These are phyloP conservation scores for Torrubiella hemipterigena DNA, from an alignment of 2,329 filamentous ascomycete species.

Conservation along the genomic window DNA sequence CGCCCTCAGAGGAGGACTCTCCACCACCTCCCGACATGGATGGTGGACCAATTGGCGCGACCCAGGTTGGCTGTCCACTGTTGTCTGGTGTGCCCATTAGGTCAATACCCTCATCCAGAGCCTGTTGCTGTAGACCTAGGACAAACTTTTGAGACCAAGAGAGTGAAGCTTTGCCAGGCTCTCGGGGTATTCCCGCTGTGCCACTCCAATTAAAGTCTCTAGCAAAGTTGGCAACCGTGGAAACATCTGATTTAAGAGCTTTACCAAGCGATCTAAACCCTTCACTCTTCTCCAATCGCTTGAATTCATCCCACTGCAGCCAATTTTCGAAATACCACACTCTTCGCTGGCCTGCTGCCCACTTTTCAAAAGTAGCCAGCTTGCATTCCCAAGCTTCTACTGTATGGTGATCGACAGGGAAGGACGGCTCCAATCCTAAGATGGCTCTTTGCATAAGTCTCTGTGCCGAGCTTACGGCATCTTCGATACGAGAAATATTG, in stretches of 20 bases:
- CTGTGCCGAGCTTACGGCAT: constrained; percentile 2
- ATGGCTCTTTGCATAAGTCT: constrained; percentile 2
- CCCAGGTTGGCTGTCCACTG: constrained; percentile 3
- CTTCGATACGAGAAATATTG: constrained; percentile 2
- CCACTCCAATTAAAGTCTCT: constrained; percentile 3
- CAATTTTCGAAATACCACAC: constrained; percentile 4
- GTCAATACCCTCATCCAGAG: constrained; percentile 2
- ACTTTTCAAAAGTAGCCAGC: constrained; percentile 4
- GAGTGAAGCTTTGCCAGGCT: constrained; percentile 1
- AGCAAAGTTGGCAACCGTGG: constrained; percentile 2
- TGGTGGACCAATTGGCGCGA: constrained; percentile 1
- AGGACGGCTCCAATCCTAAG: constrained; percentile 1
- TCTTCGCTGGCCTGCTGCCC: constrained; percentile 1
- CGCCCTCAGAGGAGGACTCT: not conserved
- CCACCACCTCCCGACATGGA: not conserved
- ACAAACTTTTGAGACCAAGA: not conserved
- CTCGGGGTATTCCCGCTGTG: not conserved
- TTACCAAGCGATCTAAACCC: constrained; percentile 1
- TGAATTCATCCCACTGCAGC: constrained; percentile 4
- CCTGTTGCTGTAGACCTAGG: constrained; percentile 1
- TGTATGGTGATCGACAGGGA: not conserved
- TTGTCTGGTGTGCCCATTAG: constrained; percentile 3
- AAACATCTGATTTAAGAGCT: not conserved
- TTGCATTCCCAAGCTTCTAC: constrained; percentile 1
- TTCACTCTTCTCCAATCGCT: not conserved